Evolutionary conservation across 306 rosid species (phyloP), one percentile per base, ranked within the genome.

Genomic region (Prunus salicina): DNA sequence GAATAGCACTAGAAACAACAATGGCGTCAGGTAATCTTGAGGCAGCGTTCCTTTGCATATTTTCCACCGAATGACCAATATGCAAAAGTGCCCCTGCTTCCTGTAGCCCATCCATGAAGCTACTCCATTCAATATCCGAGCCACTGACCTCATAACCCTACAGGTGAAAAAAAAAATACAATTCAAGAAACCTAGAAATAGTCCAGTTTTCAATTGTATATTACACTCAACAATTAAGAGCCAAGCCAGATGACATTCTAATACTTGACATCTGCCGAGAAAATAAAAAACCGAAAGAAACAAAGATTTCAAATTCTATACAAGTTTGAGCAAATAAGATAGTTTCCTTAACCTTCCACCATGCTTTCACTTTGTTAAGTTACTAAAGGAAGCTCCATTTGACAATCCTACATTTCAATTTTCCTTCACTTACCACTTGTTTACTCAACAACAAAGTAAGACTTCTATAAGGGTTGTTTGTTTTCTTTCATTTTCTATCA

Each of bases 141-240:
- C 83, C 86, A 58, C 76, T 71, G 34, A 75, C 86, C 78, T 79
- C 86, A 47, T 56, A 75, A 13, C 81, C 86, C 81, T 79, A 79
- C 52, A 22, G 34, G 15, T 60, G 38, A 52, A 41, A 53, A 15
- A 53, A 15, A 46, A 51, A 24, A 24, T 1, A 18, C 22, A n/a
- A 28, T 52, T 16, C 56, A 18, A 27, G 67, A 49, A 43, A 46
- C n/a, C 61, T 5, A 4, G 25, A 61, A 4, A 27, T 2, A 6
- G 41, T 41, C 9, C 47, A 12, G 12, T 75, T 53, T 65, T 30
- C 50, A 9, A 12, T 46, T 5, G 27, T 46, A 5, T 25, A 12
- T 22, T 13, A 61, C 18, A 5, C 38, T 61, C 38, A 22, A 43
- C 22, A 50, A 5, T 55, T 19, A 7, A 20, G 61, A 55, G 0